Evolutionary conservation across 1,284 basidiomycete genomes (phyloP).

Genomic region (Hymenochaete sp.): DNA sequence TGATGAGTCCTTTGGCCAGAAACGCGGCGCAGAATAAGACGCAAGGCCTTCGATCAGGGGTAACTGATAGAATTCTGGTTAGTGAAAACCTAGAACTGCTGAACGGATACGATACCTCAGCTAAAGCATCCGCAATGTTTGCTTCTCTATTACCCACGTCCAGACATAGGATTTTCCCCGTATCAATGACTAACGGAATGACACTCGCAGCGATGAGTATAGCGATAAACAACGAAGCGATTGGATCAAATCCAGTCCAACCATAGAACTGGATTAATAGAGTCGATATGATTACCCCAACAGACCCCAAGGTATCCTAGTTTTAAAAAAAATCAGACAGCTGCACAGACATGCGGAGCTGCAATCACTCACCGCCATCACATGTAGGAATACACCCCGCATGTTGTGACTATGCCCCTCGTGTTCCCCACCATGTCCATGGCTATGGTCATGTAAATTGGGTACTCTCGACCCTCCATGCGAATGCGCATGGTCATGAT

Average conservation of each 20-base stretch:
- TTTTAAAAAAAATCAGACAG: constrained; percentile 1
- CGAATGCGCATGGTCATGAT: constrained; percentile 34
- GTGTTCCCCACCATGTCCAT: constrained; percentile 46
- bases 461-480: no score
- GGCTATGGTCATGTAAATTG: constrained; percentile 48
- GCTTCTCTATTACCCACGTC: constrained; percentile 70
- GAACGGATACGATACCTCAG: constrained; percentile 47
- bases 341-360: not conserved
- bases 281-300: constrained; percentile 98
- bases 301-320: constrained; percentile 83
- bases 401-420: constrained; percentile 95
- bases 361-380: constrained; percentile 64
- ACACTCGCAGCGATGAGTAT: constrained; percentile 92
- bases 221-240: constrained; percentile 96
- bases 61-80: constrained; percentile 34
- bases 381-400: constrained; percentile 96
- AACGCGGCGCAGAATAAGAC: constrained; percentile 75
- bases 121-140: constrained; percentile 64
- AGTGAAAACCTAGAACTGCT: not conserved
- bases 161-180: constrained; percentile 80
- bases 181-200: constrained; percentile 89
- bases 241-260: constrained; percentile 99
- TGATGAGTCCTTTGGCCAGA: constrained; percentile 93
- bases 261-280: constrained; percentile 93
- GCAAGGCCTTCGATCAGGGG: constrained; percentile 65